Conservation (phyloP, 2,329 filamentous ascomycete species). For the Septoria petroselini region DNA sequence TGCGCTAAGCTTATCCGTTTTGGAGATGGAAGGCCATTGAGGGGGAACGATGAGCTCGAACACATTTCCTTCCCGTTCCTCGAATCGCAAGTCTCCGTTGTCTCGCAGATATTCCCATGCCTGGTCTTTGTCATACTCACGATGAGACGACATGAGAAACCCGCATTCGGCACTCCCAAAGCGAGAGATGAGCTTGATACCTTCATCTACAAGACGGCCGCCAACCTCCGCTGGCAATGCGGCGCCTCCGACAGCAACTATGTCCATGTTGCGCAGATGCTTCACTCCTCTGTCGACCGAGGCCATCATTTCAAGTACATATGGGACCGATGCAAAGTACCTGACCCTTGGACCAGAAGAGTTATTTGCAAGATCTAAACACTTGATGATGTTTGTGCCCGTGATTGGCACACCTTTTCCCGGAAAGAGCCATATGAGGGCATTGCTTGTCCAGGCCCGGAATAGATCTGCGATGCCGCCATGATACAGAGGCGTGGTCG, state of each 20-base stretch:
- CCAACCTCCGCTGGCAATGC: slow-evolving; percentile 55
- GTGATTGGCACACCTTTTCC: slow-evolving; percentile 57
- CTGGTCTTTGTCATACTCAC: slow-evolving; percentile 53
- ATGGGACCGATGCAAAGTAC: slow-evolving; percentile 63
- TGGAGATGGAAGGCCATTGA: slow-evolving; percentile 59
- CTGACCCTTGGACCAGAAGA: slow-evolving; percentile 40
- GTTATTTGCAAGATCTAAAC: slow-evolving; percentile 43
- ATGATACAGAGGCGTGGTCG: slow-evolving; percentile 64
- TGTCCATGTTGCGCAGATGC: slow-evolving; percentile 52
- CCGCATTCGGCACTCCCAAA: slow-evolving; percentile 66
- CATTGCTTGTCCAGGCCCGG: slow-evolving; percentile 59
- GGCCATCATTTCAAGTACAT: slow-evolving; percentile 55
- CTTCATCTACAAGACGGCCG: slow-evolving; percentile 49
- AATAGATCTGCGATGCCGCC: slow-evolving; percentile 63
- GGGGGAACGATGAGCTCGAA: slow-evolving; percentile 56
- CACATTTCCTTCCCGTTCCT: slow-evolving; percentile 43
- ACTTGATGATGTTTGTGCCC: slow-evolving; percentile 50
- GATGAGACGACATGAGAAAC: slow-evolving; percentile 61
- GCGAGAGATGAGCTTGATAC: slow-evolving; percentile 58
- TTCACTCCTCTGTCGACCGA: slow-evolving; percentile 44
- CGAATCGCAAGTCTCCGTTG: slow-evolving; percentile 45
- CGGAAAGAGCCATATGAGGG: slow-evolving; percentile 62
- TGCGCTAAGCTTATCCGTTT: slow-evolving; percentile 49
- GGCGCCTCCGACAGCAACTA: slow-evolving; percentile 64
- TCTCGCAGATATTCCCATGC: slow-evolving; percentile 61